Conservation (phyloP, 148 eudicot genomes). For the Rhododendron simsii region DNA sequence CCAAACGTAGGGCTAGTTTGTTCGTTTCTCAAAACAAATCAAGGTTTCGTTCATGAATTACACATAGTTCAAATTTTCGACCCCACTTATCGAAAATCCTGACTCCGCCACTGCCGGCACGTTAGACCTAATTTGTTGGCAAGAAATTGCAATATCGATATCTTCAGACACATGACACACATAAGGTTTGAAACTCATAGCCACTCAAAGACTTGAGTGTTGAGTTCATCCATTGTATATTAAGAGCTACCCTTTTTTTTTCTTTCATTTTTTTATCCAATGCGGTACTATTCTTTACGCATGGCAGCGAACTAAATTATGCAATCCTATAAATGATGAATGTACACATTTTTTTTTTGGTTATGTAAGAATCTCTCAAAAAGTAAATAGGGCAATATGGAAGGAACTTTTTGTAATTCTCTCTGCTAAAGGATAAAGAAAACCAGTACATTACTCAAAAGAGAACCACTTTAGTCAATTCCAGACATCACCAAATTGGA, state of each 20-base stretch:
- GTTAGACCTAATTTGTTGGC: not conserved
- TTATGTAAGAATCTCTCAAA: not conserved
- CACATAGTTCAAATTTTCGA: too few species aligned
- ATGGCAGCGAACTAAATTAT: not conserved
- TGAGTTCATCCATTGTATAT: not conserved
- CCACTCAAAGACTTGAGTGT: not conserved
- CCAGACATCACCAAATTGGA: not conserved
- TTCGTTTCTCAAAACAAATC: too few species aligned
- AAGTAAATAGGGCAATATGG: not conserved
- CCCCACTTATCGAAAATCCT: too few species aligned
- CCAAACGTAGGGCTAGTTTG: too few species aligned
- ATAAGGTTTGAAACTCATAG: not conserved
- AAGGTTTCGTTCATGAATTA: too few species aligned
- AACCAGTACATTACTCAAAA: not conserved
- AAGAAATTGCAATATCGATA: not conserved
- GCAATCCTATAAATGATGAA: not conserved
- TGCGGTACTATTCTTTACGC: not conserved
- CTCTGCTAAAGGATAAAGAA: not conserved
- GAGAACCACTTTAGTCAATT: not conserved
- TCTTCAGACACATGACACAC: not conserved
- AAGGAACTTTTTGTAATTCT: not conserved
- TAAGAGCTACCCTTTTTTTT: not conserved
- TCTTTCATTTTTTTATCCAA: not conserved
- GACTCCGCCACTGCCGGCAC: not conserved
- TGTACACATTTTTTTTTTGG: not conserved